Evolutionary conservation across 306 rosid genomes (phyloP), one percentile per base, ranked within the genome.

Genomic region (Cucurbita pepo): DNA sequence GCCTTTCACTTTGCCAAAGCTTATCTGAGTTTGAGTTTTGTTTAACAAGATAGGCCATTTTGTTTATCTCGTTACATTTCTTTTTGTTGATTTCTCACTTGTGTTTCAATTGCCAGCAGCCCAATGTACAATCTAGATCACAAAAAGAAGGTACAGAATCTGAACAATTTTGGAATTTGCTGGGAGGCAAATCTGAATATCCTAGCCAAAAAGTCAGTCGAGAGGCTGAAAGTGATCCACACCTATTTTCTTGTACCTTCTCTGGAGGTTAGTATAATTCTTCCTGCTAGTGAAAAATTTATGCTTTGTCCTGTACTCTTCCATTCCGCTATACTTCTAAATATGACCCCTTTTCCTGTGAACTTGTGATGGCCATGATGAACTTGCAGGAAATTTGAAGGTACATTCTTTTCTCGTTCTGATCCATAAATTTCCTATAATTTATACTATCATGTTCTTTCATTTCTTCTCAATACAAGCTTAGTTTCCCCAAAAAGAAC

Each of bases 161-260:
- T 78, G 97, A 95, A 77, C 91, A 86, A 78, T 95, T 91, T 85
- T 91, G 99, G 99, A 95, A 82, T 5, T 77, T 91, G 71, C 85
- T 95, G 67, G 91, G 96, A 75, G 97, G 91, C 19, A 95, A 95
- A 81, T 69, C 86, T 3, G 99, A 91, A 78, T 84, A 86, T 78
- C 64, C 90, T 41, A 88, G 81, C 91, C 96, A 95, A 82, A 95
- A 95, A 86, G 83, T 89, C 73, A 85, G 3, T 74, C 86, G 85
- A 79, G 89, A 81, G 38, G 85, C 82, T 6, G 99, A 95, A 79
- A 79, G 71, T 41, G 99, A 91, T 73, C 87, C 99, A 74, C 90
- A 57, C 77, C 85, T 95, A 74, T 89, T 91, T 89, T 88, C 96
- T 77, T 91, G 97, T 82, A 53, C 80, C 72, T 91, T 79, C 76